Evolutionary conservation across 2,329 filamentous ascomycete species (phyloP).

Genomic region (Colletotrichum incanum): DNA sequence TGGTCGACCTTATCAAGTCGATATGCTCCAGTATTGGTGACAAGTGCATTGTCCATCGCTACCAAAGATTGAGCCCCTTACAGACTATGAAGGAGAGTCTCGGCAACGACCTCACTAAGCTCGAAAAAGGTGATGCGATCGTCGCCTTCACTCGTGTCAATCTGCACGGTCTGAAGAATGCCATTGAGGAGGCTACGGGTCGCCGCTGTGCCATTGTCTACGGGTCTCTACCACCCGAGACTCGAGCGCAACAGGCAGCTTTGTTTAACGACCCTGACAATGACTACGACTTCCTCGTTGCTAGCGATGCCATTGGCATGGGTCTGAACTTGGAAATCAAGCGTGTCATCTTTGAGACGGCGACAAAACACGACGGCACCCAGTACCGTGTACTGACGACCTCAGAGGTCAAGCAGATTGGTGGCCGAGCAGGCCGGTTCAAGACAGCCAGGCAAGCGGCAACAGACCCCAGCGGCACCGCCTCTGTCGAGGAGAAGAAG

Average conservation of each 20-base stretch:
- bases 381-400: constrained; percentile 72
- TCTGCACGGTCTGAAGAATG: constrained; percentile 84
- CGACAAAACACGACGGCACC: constrained; percentile 79
- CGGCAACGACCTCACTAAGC: constrained; percentile 72
- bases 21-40: constrained; percentile 87
- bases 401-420: constrained; percentile 95
- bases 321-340: constrained; percentile 94
- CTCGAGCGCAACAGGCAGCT: constrained; percentile 89
- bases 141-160: constrained; percentile 88
- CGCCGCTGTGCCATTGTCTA: constrained; percentile 93
- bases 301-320: constrained; percentile 98
- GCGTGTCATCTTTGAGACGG: constrained; percentile 88
- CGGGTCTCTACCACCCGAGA: constrained; percentile 91
- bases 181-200: constrained; percentile 83
- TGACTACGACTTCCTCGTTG: constrained; percentile 94
- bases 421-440: constrained; percentile 90
- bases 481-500: constrained; percentile 53
- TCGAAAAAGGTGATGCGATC: constrained; percentile 92
- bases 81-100: constrained; percentile 77
- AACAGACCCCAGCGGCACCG: constrained; percentile 38
- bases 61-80: constrained; percentile 86
- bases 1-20: constrained; percentile 83
- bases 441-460: constrained; percentile 76
- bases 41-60: constrained; percentile 84
- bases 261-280: constrained; percentile 97